phyloP scores from a whole-genome alignment of 345 rosid species.

The Psidium guajava region DNA sequence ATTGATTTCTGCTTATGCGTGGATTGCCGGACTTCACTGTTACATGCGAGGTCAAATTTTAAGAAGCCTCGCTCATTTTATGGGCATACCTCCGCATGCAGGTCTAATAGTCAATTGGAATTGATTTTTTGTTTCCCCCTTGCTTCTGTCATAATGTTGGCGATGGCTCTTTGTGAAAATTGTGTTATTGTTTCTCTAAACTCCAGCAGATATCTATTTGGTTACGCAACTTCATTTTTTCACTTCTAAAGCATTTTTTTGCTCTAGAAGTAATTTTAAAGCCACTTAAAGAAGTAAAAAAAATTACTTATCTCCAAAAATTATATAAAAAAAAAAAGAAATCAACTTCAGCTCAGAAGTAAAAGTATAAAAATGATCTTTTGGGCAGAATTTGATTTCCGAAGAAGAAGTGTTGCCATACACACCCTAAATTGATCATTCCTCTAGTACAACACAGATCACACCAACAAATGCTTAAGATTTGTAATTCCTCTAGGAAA shows the following conservation, averaged over 20 bases:
- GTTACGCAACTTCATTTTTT: no score
- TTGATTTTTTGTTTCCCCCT: neutral
- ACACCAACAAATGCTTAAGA: conserved; percentile 28
- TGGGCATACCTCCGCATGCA: neutral
- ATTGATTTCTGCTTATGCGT: neutral
- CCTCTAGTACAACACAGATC: neutral
- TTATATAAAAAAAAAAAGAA: no score
- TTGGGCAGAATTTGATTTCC: no score
- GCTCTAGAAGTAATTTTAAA: no score
- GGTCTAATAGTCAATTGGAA: neutral
- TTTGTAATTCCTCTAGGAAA: conserved; percentile 32
- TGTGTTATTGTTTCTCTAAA: neutral
- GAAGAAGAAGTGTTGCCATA: no score
- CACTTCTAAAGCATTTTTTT: no score
- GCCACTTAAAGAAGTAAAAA: no score
- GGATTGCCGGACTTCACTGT: neutral
- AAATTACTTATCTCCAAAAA: no score
- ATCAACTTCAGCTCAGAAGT: no score
- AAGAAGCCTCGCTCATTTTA: neutral
- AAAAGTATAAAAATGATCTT: no score
- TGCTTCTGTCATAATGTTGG: neutral
- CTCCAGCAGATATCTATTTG: no score
- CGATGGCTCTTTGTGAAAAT: neutral
- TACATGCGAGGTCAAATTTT: neutral
- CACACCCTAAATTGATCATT: neutral